Percentiles rank a stretch among this genome's conserved stretches.
Evolutionary conservation across 768 basidiomycete genomes (phyloP).

Genomic region (Leccinum barrowsii): DNA sequence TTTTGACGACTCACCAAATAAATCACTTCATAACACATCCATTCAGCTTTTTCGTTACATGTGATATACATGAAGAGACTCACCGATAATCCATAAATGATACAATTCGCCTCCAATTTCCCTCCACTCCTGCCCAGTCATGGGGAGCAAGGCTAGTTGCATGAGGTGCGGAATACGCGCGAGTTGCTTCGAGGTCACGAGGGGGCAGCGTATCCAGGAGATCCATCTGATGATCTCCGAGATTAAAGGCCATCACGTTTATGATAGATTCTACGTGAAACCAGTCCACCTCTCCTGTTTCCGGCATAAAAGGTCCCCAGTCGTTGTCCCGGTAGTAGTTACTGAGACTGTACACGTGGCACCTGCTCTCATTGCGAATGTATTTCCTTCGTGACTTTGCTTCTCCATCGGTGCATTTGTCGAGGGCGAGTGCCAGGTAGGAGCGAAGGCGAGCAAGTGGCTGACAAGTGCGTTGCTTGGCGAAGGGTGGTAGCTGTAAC

Average conservation of each 20-base stretch:
- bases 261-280: constrained; percentile 57
- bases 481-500: constrained; percentile 24
- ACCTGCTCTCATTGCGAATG: constrained; percentile 47
- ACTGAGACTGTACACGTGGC: constrained; percentile 61
- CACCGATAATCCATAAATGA: constrained; percentile 80
- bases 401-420: constrained; percentile 29
- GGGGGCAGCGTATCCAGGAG: constrained; percentile 43
- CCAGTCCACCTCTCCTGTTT: constrained; percentile 52
- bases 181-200: constrained; percentile 46
- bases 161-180: constrained; percentile 54
- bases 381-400: constrained; percentile 23
- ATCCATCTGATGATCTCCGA: constrained; percentile 41
- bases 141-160: constrained; percentile 26
- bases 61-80: constrained; percentile 13
- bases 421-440: constrained; percentile 45
- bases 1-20: constrained; percentile 18
- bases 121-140: constrained; percentile 78
- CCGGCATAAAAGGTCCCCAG: constrained; percentile 56
- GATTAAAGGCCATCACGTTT: constrained; percentile 50
- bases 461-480: constrained; percentile 21
- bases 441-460: constrained; percentile 45
- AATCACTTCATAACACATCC: constrained; percentile 15
- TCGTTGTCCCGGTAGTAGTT: constrained; percentile 48
- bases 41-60: constrained; percentile 30
- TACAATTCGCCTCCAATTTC: constrained; percentile 70